phyloP scores from a whole-genome alignment of 2,329 filamentous ascomycete genomes.

The Colletotrichum agaves region DNA sequence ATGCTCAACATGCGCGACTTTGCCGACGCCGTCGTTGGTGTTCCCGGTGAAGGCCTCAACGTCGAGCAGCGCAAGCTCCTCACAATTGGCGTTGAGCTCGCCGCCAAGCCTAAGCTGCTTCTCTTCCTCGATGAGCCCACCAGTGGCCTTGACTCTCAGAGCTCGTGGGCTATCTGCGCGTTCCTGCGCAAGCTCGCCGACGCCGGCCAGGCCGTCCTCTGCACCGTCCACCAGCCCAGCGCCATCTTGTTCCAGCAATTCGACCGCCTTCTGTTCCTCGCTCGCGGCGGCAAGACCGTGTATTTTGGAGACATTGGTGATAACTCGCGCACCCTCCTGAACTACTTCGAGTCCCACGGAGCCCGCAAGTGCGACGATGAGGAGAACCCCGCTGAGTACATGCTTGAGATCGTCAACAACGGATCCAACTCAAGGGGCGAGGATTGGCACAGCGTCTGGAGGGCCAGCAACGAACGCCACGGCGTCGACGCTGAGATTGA shows the following conservation, averaged over 20 bases:
- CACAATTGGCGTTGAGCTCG: constrained; percentile 70
- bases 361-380: constrained; percentile 67
- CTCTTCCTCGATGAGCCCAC: constrained; percentile 73
- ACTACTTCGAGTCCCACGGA: constrained; percentile 74
- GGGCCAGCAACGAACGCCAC: constrained; percentile 60
- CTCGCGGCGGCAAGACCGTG: constrained; percentile 72
- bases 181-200: constrained; percentile 71
- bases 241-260: constrained; percentile 65
- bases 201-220: constrained; percentile 63
- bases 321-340: constrained; percentile 65
- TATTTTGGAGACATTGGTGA: constrained; percentile 76
- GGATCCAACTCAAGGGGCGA: constrained; percentile 50
- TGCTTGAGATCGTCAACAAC: constrained; percentile 67
- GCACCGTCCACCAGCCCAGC: constrained; percentile 66
- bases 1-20: constrained; percentile 76
- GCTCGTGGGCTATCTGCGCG: constrained; percentile 70
- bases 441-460: constrained; percentile 78
- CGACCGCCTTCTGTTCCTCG: constrained; percentile 72
- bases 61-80: constrained; percentile 71
- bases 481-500: constrained; percentile 71
- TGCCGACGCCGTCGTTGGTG: constrained; percentile 72
- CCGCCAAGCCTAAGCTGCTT: constrained; percentile 66
- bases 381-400: constrained; percentile 82
- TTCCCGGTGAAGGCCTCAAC: constrained; percentile 69
- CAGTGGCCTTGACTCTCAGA: constrained; percentile 71